Evolutionary conservation across 352 stramenopile species (phyloP).

Genomic region (Phytophthora quininea): DNA sequence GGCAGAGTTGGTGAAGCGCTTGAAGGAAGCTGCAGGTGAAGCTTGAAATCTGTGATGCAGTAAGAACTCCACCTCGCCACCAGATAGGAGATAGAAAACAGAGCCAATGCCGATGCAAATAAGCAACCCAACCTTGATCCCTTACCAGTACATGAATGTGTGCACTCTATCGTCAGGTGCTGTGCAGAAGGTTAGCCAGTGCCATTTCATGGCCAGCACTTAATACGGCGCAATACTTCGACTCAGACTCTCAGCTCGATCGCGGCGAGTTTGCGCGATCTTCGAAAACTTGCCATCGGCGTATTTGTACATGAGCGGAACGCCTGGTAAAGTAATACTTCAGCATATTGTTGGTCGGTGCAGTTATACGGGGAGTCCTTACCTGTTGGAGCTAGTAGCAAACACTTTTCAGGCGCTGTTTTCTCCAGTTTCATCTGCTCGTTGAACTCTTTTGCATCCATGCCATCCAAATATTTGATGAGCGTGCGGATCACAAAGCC

Average conservation of each 20-base stretch:
- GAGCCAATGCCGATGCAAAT: constrained; percentile 28
- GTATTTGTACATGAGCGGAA: constrained; percentile 88
- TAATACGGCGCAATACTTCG: constrained; percentile 77
- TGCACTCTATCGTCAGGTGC: constrained; percentile 15
- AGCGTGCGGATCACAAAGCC: constrained; percentile 87
- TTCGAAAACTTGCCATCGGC: constrained; percentile 73
- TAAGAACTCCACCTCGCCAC: constrained; percentile 19
- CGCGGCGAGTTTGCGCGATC: constrained; percentile 70
- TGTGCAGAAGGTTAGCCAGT: constrained; percentile 1
- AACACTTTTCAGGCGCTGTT: constrained; percentile 70
- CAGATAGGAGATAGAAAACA: constrained; percentile 41
- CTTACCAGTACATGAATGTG: constrained; percentile 12
- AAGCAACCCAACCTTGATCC: constrained; percentile 29
- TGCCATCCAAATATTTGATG: constrained; percentile 84
- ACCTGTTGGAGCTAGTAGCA: constrained; percentile 79
- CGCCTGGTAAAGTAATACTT: constrained; percentile 37
- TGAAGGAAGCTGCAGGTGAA: constrained; percentile 71
- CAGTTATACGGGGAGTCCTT: constrained; percentile 1
- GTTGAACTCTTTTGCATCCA: constrained; percentile 77
- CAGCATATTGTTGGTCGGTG: neutral
- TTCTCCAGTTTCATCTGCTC: constrained; percentile 89
- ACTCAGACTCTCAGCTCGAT: constrained; percentile 77
- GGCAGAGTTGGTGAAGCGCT: constrained; percentile 78
- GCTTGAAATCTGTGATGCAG: constrained; percentile 28
- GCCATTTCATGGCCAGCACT: constrained; percentile 2